phyloP scores from a whole-genome alignment of 768 basidiomycete genomes.

The Leccinum truebloodii region DNA sequence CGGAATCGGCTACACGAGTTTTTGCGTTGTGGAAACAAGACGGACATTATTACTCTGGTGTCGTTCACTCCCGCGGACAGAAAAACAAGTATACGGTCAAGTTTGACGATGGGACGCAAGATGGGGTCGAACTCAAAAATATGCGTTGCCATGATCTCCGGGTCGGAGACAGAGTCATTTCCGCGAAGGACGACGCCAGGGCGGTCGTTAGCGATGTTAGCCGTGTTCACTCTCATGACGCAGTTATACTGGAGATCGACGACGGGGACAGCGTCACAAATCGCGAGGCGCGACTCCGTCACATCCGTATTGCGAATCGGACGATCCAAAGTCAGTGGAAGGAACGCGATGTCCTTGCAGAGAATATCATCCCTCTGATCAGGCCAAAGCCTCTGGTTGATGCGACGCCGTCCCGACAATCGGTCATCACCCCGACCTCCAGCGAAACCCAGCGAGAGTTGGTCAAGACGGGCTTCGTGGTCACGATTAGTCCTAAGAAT shows the following conservation, averaged over 20 bases:
- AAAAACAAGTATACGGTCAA: constrained; percentile 45
- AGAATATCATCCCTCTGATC: constrained; percentile 44
- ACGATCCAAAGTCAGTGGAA: constrained; percentile 54
- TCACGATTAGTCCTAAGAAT: constrained; percentile 49
- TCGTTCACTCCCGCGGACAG: constrained; percentile 40
- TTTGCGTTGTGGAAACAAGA: constrained; percentile 68
- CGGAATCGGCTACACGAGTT: constrained; percentile 52
- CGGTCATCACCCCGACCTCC: constrained; percentile 40
- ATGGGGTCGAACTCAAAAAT: constrained; percentile 47
- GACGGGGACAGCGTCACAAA: constrained; percentile 32
- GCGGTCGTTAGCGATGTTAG: constrained; percentile 36
- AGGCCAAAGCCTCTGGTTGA: constrained; percentile 36
- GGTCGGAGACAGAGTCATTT: constrained; percentile 58
- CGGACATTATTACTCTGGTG: constrained; percentile 62
- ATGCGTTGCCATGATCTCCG: constrained; percentile 54
- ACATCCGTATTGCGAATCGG: constrained; percentile 52
- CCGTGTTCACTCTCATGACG: constrained; percentile 29
- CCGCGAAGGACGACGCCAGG: constrained; percentile 30
- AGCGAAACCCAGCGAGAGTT: constrained; percentile 40
- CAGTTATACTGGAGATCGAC: constrained; percentile 42
- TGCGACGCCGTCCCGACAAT: constrained; percentile 52
- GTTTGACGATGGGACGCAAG: constrained; percentile 68
- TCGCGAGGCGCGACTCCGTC: constrained; percentile 33
- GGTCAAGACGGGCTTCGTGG: constrained; percentile 55
- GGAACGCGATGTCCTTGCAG: constrained; percentile 46